These are phyloP conservation scores for Xerophyta viscosa DNA, from an alignment of 106 monocot species.

Conservation along the genomic window DNA sequence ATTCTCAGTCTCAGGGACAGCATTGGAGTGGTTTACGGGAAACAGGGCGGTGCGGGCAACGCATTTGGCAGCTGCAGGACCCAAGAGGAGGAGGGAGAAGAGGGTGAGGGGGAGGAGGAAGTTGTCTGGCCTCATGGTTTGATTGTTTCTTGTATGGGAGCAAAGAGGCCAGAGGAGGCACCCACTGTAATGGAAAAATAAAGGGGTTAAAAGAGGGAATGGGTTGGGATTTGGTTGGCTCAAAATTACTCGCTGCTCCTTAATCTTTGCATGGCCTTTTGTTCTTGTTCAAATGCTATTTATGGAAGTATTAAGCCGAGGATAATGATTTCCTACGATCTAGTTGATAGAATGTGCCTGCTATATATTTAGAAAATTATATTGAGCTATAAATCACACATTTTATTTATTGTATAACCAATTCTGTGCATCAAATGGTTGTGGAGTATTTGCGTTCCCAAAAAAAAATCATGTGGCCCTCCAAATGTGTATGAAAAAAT, in stretches of 20 bases:
- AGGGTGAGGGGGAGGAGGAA: background rate
- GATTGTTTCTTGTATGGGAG: background rate
- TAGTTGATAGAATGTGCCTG: background rate
- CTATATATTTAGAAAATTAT: too few relatives aligned
- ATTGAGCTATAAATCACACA: too few relatives aligned
- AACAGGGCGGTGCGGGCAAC: background rate
- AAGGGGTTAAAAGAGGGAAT: background rate
- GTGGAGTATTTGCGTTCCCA: too few relatives aligned
- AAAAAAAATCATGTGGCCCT: too few relatives aligned
- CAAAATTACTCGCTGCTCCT: background rate
- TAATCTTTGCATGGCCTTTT: background rate
- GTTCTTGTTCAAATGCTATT: background rate
- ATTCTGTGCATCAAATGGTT: too few relatives aligned
- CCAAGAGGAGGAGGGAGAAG: background rate
- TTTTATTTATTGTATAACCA: too few relatives aligned
- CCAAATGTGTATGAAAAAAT: too few relatives aligned
- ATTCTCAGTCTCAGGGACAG: too few relatives aligned
- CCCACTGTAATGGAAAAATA: background rate
- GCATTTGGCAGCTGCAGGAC: background rate
- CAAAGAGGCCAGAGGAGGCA: slow-evolving; percentile 3
- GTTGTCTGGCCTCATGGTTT: slow-evolving; percentile 11
- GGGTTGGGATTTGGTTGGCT: too few relatives aligned
- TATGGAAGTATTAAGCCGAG: too few relatives aligned
- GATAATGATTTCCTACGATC: background rate
- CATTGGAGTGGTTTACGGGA: background rate